Evolutionary conservation across 208 protist genomes (phyloP), one percentile per base, ranked within the genome.

Genomic region (Vickermania ingenoplastis): DNA sequence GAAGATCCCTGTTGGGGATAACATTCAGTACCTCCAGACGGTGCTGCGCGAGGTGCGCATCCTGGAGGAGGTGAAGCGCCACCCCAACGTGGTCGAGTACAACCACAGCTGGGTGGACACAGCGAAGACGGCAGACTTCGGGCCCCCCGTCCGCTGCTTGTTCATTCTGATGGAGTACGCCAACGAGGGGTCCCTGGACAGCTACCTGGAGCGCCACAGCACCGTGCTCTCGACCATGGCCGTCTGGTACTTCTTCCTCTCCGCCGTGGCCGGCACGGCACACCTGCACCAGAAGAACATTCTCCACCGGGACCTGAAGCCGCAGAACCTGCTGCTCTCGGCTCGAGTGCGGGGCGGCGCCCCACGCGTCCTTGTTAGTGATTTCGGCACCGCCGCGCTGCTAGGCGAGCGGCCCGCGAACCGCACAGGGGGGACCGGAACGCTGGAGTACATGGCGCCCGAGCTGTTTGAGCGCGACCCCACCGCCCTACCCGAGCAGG

Each of bases 111-210:
- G 85, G 83, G 81, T 92, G 2, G 89, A 95, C 59, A 69, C 76
- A 31, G 86, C 83, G 24, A 72, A 89, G 57, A 61, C 86, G 24
- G 81, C 81, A 25, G 89, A 95, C 69, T 95, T 95, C 74, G 89
- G 89, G 7, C 89, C 89, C n/a, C 83, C 77, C 1, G 83, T 92
- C 67, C 79, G 83, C 17, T 92, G 85, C 27, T 68, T 95, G 27
- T 95, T 92, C 64, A 90, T 95, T 62, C 55, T 95, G 50, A 95
- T 95, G 89, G 89, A 95, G 67, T 95, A 90, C 65, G 89, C 89
- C 25, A 81, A 77, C 4, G 70, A 80, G 53, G 89, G 89, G 7
- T 91, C 89, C 24, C 77, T 95, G 3, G 86, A 91, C 57, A 65
- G 74, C 1, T 95, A 92, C 59, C 61, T 95, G 48, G 77, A 86